A percentile compares a stretch with the other conserved stretches of the same genome.
Evolutionary conservation across 352 stramenopile species (phyloP).

Genomic region (Blastocystis sp.): DNA sequence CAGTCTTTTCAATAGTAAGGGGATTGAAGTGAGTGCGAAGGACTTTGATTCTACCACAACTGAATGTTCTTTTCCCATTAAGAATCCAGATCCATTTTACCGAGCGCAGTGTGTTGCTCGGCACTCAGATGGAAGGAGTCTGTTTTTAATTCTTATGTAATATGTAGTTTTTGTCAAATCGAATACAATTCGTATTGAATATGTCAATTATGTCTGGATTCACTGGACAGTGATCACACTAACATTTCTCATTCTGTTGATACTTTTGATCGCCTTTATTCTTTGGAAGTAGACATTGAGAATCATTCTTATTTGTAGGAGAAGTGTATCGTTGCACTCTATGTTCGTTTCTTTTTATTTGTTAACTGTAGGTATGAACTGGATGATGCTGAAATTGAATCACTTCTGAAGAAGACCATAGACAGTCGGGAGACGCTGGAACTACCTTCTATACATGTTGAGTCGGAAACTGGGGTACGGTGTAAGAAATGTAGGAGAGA

Average conservation of each 20-base stretch:
- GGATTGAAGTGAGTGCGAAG: neutral
- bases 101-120: neutral
- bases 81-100: neutral
- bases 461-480: neutral
- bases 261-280: neutral
- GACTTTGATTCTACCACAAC: neutral
- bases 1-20: conserved; percentile 10
- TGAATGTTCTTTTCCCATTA: neutral
- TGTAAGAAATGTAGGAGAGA: neutral
- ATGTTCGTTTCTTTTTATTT: neutral
- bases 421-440: neutral
- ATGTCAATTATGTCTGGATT: neutral
- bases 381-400: conserved; percentile 8
- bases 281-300: neutral
- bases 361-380: conserved; percentile 21
- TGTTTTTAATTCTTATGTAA: neutral
- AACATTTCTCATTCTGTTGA: neutral
- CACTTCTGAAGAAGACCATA: conserved; percentile 17
- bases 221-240: neutral
- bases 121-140: neutral
- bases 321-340: neutral
- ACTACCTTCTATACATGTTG: too few relatives aligned
- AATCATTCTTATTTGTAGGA: neutral
- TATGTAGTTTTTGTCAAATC: conserved; percentile 10
- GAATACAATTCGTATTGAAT: neutral